Evolutionary conservation across 345 rosid genomes (phyloP).

Genomic region (Physaria fendleri): DNA sequence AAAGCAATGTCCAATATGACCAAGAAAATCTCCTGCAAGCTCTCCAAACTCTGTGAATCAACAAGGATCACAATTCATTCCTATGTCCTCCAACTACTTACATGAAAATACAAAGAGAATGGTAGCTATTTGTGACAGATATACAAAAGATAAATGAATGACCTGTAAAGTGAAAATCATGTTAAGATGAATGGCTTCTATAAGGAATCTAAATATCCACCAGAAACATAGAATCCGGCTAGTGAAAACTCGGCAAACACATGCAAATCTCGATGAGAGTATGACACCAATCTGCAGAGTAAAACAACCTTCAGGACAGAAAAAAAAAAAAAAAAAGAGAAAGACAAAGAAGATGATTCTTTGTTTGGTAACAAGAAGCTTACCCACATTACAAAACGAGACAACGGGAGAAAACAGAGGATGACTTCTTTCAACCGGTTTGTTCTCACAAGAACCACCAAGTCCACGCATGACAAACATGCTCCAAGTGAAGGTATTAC

Average conservation of each 20-base stretch:
- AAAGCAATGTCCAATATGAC: constrained; percentile 51
- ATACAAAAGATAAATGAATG: constrained; percentile 10
- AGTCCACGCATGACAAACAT: constrained; percentile 51
- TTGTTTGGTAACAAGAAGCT: constrained; percentile 22
- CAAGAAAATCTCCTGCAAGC: constrained; percentile 28
- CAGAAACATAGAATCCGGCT: constrained; percentile 52
- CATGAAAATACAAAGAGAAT: background rate
- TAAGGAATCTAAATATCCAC: constrained; percentile 58
- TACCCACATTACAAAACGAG: constrained; percentile 63
- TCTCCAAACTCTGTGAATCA: constrained; percentile 24
- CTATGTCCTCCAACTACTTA: background rate
- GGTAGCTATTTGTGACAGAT: background rate
- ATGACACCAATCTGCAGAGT: constrained; percentile 40
- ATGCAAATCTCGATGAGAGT: constrained; percentile 35
- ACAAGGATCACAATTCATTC: background rate
- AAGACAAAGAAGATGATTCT: background rate
- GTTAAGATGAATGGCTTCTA: constrained; percentile 42
- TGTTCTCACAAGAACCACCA: constrained; percentile 41
- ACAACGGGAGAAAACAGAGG: constrained; percentile 44
- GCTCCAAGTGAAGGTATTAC: constrained; percentile 55
- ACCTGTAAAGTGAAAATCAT: constrained; percentile 33
- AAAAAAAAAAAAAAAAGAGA: background rate
- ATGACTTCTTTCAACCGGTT: constrained; percentile 34
- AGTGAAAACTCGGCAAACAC: constrained; percentile 35
- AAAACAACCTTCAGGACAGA: background rate